Conservation (phyloP, 768 basidiomycete genomes). For the Pleurotus platypus region DNA sequence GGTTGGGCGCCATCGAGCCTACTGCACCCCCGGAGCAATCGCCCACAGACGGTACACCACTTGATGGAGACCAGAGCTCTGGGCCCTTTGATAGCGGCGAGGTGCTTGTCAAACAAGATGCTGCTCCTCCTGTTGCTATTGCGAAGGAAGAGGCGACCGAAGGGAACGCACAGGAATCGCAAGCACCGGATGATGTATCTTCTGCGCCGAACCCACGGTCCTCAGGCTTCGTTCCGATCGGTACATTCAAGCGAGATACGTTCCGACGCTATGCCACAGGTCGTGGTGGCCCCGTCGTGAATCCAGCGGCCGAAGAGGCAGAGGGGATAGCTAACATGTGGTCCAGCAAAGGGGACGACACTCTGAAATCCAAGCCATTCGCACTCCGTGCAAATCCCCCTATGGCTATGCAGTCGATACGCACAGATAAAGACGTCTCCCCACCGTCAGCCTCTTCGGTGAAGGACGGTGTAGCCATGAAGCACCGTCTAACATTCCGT, state of each 20-base stretch:
- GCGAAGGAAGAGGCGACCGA: neutral
- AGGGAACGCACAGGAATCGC: slow-evolving; percentile 6
- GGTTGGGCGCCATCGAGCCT: slow-evolving; percentile 68
- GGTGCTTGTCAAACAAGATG: neutral
- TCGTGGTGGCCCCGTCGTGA: slow-evolving; percentile 19
- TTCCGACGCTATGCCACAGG: slow-evolving; percentile 22
- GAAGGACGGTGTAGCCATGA: neutral
- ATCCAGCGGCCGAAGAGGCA: slow-evolving; percentile 29
- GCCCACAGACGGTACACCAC: slow-evolving; percentile 34
- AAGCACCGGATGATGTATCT: slow-evolving; percentile 20
- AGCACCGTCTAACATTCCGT: neutral
- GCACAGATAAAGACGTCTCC: slow-evolving; percentile 32
- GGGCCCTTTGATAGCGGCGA: neutral
- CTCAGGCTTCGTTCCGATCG: slow-evolving; percentile 71
- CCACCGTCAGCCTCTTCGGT: slow-evolving; percentile 26
- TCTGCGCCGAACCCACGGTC: slow-evolving; percentile 66
- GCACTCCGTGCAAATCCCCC: slow-evolving; percentile 13
- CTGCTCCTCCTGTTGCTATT: neutral
- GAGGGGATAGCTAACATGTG: slow-evolving; percentile 36
- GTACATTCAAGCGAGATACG: slow-evolving; percentile 44
- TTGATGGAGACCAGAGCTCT: slow-evolving; percentile 5
- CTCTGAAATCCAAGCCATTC: slow-evolving; percentile 3
- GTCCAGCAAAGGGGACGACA: slow-evolving; percentile 18
- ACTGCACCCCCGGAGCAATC: slow-evolving; percentile 49
- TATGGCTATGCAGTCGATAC: slow-evolving; percentile 25